Base-by-base conservation (phyloP, 345 rosid genomes). In the Eucalyptus regnans region DNA sequence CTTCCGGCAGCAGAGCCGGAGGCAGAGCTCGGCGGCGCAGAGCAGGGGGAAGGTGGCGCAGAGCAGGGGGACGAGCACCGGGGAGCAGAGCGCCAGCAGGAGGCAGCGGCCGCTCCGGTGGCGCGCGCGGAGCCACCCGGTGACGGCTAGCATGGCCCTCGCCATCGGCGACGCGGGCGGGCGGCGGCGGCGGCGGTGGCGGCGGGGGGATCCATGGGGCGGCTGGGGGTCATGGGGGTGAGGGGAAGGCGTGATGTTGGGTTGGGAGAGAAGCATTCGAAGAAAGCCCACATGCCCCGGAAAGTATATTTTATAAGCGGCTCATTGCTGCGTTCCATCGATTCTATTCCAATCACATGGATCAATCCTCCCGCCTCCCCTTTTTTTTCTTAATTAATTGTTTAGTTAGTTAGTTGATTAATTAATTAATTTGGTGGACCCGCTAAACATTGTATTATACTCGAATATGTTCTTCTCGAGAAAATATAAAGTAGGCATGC, bases 31-130 rank as follows among this genome's bases (percentile, higher is more conserved):
- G 62, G 91, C 91, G 85, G 92, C 92, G 50, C 93, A 93, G 85
- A 94, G 90, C 90, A 95, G 52, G 68, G 96, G 96, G 86, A 94
- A 90, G 86, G 95, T 84, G 54, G 90, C 91, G 88, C 91, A 94
- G 88, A 95, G 91, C 44, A 95, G 89, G 31, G 96, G 95, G 54
- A 95, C 68, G 87, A 95, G 93, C 87, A 95, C 76, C 16, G 97
- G 97, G 37, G 96, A 95, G 86, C 95, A 94, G 83, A 95, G 88
- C 50, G 94, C 87, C 84, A 95, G 92, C 80, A 93, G 87, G 48
- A 94, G 9, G 86, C 89, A 89, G 31, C 95, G 95, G 91, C 93
- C 90, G 89, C 96, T 89, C 86, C 93, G 92, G 88, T 94, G 91
- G 87, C 93, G 94, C 33, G 88, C 86, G 85, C 93, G 92, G 48